phyloP scores from a whole-genome alignment of 192 early-diverging fungal genomes.

The Coemansia reversa region DNA sequence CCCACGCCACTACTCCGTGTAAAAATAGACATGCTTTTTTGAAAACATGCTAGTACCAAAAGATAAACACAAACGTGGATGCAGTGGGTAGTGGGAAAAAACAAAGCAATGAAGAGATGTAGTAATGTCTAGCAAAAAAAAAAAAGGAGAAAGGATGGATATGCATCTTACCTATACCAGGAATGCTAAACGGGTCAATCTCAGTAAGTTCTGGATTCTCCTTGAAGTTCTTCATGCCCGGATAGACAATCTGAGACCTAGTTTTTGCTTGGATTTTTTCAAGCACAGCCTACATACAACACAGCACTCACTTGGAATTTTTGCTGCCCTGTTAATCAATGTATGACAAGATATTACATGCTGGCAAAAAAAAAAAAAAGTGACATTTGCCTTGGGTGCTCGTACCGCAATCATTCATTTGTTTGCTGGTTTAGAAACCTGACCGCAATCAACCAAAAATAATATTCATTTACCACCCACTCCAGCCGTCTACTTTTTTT shows the following conservation, averaged over 20 bases:
- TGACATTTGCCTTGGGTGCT: not conserved
- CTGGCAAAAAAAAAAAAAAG: conserved; percentile 8
- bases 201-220: conserved; percentile 39
- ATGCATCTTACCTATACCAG: conserved; percentile 65
- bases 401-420: not conserved
- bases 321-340: not conserved
- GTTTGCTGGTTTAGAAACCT: not conserved
- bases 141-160: not conserved
- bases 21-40: not conserved
- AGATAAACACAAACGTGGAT: not conserved
- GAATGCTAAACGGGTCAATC: conserved; percentile 82
- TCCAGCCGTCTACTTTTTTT: not conserved
- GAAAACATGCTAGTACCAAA: not conserved
- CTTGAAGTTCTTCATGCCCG: conserved; percentile 74
- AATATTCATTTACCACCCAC: no score
- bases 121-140: not conserved
- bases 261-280: conserved; percentile 80
- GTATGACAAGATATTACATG: conserved; percentile 6
- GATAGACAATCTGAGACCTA: conserved; percentile 73
- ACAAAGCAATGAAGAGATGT: not conserved
- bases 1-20: not conserved
- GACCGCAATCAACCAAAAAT: not conserved
- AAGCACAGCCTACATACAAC: conserved; percentile 64
- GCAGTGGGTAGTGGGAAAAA: not conserved
- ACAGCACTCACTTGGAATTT: not conserved